Evolutionary conservation across 2,329 filamentous ascomycete species (phyloP), one percentile per base, ranked within the genome.

Genomic region (Xylaria hypoxylon): DNA sequence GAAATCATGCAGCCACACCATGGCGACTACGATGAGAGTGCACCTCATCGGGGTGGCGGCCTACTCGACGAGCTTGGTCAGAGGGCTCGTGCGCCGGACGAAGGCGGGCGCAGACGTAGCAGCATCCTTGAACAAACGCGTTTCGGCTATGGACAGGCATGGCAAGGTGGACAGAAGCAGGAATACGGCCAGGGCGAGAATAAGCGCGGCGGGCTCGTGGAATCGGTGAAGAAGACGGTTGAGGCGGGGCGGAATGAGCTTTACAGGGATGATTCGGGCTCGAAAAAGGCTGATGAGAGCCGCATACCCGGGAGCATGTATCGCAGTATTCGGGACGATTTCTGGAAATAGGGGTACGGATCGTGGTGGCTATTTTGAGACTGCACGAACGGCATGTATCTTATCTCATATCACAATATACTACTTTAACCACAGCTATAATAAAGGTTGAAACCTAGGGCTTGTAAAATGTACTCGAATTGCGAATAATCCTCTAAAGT

Each of bases 1-100:
- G 55, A 58, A n/a, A 47, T 50, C 38, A 67, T 64, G 67, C 38
- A 59, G 48, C 63, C 63, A 7, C 44, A 56, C 10, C 45, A 67
- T 5, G 59, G 65, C 59, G 59, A 62, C 48, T 59, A 62, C 28
- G 61, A 65, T 8, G 67, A 60, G 51, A 22, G 28, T 8, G 35
- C 42, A 24, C 55, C n/a, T 2, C 55, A 22, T 6, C 61, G 48
- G 1, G 24, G 22, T 17, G 58, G 50, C 5, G 53, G 64, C 33
- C 8, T 48, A 8, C 64, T 67, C 11, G 64, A 64, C 22, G 59
- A 45, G 13, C 55, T 63, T 33, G 64, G 64, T 10, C 13, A 63
- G 8, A 33, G 33, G 4, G 2, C 17, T 1, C 11, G 6, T 1
- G 17, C 19, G 22, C 38, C 42, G n/a, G 7, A 15, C 6, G 35